Base-by-base conservation (phyloP, 345 rosid species). In the Camelina laxa region DNA sequence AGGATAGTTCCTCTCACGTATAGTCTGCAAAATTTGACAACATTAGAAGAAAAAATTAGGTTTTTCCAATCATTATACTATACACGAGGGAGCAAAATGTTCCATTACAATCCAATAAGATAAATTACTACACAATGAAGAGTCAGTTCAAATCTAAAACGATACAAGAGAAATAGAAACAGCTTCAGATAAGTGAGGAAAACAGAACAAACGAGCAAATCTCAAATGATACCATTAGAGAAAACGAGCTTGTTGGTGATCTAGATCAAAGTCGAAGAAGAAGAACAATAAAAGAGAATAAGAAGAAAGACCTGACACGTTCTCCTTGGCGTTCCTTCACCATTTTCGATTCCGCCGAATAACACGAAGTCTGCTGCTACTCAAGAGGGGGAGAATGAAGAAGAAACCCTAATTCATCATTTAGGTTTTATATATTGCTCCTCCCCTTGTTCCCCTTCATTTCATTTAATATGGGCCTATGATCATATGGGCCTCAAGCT, bases 241-340 rank as follows among this genome's bases (percentile, higher is more conserved):
- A 67, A 47, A 11, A 6, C 7, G 2, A 41, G 17, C 49, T 15
- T 4, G 30, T 4, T 15, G 31, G 3, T 2, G 21, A 31, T n/a
- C n/a, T 11, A 14, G 55, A 64, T 30, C 21, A 20, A 17, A 15
- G 4, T 9, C 1, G 47, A 65, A 27, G 15, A 65, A 24, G 15
- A 38, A 7, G 30, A 27, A 9, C n/a, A n/a, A n/a, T n/a, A 9
- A 15, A 19, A 31, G 12, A 39, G 21, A 9, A 21, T 3, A 0
- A 22, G 12, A 50, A 64, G 30, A 53, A 42, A 7, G 66, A 87
- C 90, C 90, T 85, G 78, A 84, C 82, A 12, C 91, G 83, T 75
- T 89, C 93, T 75, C 93, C 93, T 79, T 89, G 91, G 27, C 94
- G 84, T 66, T 86, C 89, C 80, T 89, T 87, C 82, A 87, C 93